Evolutionary conservation across 2,329 filamentous ascomycete species (phyloP).

Genomic region (Claviceps citrina): DNA sequence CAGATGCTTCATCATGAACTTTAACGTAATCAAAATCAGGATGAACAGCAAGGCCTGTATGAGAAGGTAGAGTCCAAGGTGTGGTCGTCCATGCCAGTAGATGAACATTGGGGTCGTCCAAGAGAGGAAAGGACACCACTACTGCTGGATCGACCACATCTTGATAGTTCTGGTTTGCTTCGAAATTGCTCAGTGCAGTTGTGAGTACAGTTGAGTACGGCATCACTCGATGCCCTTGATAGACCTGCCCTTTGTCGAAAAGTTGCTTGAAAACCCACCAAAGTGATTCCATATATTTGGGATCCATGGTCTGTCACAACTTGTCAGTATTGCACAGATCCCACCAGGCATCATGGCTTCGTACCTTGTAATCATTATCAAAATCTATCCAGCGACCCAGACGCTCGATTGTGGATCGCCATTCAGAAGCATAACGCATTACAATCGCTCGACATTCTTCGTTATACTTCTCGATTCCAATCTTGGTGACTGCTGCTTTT

Average conservation of each 20-base stretch:
- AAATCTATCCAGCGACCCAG: constrained; percentile 95
- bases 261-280: constrained; percentile 97
- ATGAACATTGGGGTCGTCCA: constrained; percentile 58
- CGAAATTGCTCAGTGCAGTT: constrained; percentile 83
- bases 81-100: constrained; percentile 84
- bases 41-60: constrained; percentile 61
- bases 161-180: constrained; percentile 88
- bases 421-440: constrained; percentile 77
- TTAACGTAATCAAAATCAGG: constrained; percentile 80
- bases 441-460: constrained; percentile 83
- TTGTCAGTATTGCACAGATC: neutral
- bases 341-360: constrained; percentile 3
- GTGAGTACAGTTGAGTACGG: constrained; percentile 85
- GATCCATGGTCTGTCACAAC: constrained; percentile 61
- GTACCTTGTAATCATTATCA: constrained; percentile 86
- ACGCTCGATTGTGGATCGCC: constrained; percentile 75
- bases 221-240: constrained; percentile 84
- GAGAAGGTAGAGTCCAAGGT: constrained; percentile 70
- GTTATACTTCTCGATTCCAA: constrained; percentile 83
- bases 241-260: constrained; percentile 78
- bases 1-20: constrained; percentile 66
- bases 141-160: constrained; percentile 83
- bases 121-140: constrained; percentile 72
- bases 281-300: constrained; percentile 85
- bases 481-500: constrained; percentile 69